These are phyloP conservation scores for Acanthamoeba divionensis DNA, from an alignment of 208 protist species.

Conservation along the genomic window DNA sequence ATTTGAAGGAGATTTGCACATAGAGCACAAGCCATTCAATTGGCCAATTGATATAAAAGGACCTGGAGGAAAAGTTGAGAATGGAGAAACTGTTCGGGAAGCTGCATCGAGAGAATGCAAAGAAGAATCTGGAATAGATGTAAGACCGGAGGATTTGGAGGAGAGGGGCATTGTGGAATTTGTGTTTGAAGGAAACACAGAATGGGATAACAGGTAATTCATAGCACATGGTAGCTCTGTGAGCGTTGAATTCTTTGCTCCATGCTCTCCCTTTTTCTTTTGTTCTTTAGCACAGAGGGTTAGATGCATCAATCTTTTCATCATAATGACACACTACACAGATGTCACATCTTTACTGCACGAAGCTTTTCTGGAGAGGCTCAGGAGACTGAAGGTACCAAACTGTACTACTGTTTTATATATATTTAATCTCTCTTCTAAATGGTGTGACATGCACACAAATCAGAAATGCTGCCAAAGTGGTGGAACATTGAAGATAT, in stretches of 20 bases:
- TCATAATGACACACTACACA: not conserved
- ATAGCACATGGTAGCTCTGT: not conserved
- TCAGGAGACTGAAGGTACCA: slow-evolving; percentile 36
- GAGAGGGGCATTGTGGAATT: not conserved
- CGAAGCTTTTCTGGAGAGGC: not conserved
- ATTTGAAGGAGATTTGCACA: not conserved
- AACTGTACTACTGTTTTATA: not conserved
- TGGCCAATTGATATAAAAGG: not conserved
- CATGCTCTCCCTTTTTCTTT: not conserved
- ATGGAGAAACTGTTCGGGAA: not conserved
- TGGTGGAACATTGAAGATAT: slow-evolving; percentile 46
- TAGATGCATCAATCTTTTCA: not conserved
- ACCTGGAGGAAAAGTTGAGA: slow-evolving; percentile 32
- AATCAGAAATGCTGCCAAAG: slow-evolving; percentile 50
- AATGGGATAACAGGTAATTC: slow-evolving; percentile 16
- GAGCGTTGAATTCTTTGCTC: not conserved
- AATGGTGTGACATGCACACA: not conserved
- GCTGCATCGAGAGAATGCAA: not conserved
- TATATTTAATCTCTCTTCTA: not conserved
- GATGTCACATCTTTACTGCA: slow-evolving; percentile 7
- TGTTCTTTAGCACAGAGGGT: not conserved
- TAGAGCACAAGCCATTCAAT: not conserved
- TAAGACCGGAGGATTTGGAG: not conserved
- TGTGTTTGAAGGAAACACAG: slow-evolving; percentile 3
- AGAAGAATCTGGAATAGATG: slow-evolving; percentile 8